These are phyloP conservation scores for Carpinus fangiana DNA, from an alignment of 306 rosid genomes.

Conservation along the genomic window DNA sequence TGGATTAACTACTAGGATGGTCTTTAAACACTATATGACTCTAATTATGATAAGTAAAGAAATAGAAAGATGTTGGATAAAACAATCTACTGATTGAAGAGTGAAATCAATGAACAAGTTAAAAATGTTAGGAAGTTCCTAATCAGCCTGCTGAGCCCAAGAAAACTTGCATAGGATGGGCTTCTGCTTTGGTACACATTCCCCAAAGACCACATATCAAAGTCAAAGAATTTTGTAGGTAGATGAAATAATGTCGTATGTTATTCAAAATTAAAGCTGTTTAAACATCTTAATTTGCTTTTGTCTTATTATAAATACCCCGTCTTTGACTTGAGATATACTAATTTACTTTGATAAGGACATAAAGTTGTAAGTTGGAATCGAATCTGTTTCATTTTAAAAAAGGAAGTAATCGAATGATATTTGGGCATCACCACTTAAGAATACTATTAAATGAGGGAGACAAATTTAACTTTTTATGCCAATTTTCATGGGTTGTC, in stretches of 20 bases:
- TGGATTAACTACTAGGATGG: neutral
- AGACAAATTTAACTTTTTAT: neutral
- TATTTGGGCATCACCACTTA: neutral
- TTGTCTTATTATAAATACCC: neutral
- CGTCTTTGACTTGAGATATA: neutral
- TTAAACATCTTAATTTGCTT: neutral
- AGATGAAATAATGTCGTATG: neutral
- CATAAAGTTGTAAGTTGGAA: neutral
- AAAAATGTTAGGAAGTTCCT: neutral
- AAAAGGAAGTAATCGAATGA: neutral
- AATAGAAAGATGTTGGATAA: neutral
- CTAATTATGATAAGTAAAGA: neutral
- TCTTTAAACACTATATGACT: neutral
- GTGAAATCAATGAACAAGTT: neutral
- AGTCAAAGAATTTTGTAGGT: neutral
- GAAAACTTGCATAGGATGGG: neutral
- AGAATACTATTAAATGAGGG: conserved; percentile 5
- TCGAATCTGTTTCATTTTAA: neutral
- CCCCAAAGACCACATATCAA: neutral
- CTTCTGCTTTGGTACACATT: neutral
- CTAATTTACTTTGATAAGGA: neutral
- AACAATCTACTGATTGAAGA: neutral
- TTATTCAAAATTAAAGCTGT: neutral
- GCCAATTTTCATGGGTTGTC: neutral
- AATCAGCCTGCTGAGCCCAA: neutral